These are phyloP conservation scores for Mallotus nudiflorus DNA, from an alignment of 345 rosid species.

Conservation along the genomic window DNA sequence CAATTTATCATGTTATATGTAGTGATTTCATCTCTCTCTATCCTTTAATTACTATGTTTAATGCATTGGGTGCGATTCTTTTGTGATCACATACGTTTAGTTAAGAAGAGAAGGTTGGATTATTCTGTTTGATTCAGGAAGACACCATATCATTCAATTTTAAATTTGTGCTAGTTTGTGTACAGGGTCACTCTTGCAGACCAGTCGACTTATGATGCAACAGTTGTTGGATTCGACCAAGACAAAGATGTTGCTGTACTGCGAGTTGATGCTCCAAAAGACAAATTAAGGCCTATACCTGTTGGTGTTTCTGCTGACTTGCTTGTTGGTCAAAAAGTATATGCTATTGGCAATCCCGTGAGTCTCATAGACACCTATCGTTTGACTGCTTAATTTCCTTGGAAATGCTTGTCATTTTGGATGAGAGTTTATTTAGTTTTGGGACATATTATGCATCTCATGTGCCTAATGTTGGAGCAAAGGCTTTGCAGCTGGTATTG, in stretches of 20 bases:
- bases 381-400: not conserved
- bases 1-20: not conserved
- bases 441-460: not conserved
- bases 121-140: not conserved
- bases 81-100: not conserved
- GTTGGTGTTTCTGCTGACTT: constrained; percentile 90
- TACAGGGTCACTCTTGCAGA: constrained; percentile 91
- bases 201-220: constrained; percentile 81
- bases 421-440: not conserved
- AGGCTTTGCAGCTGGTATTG: not conserved
- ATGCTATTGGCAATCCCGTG: constrained; percentile 96
- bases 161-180: constrained; percentile 21
- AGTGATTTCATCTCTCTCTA: not conserved
- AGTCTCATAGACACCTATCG: constrained; percentile 30
- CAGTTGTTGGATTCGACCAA: constrained; percentile 90
- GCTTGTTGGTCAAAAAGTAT: constrained; percentile 97
- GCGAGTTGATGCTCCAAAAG: constrained; percentile 66
- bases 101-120: not conserved
- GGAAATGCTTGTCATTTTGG: not conserved
- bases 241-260: constrained; percentile 97
- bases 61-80: not conserved
- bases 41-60: constrained; percentile 5
- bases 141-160: not conserved
- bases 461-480: constrained; percentile 1
- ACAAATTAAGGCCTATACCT: constrained; percentile 81